These are phyloP conservation scores for Herpotrichia juniperi DNA, from an alignment of 2,329 filamentous ascomycete genomes.

Conservation along the genomic window DNA sequence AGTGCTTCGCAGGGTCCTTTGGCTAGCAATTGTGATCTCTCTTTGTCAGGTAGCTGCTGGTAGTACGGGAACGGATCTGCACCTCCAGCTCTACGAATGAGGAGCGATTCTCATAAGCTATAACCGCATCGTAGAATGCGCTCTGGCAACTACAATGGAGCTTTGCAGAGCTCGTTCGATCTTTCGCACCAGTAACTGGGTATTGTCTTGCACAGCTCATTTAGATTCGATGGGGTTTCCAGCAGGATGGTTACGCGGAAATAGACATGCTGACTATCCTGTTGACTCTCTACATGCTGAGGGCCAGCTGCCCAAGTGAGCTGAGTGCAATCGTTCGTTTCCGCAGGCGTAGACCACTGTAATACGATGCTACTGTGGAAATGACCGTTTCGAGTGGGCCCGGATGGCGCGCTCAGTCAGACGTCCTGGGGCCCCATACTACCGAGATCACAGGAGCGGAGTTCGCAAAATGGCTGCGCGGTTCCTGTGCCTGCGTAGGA, in stretches of 20 bases:
- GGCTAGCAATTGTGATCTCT: no score
- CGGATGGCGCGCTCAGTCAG: conserved; percentile 1
- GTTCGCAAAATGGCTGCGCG: background rate
- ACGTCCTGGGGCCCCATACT: background rate
- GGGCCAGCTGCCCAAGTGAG: conserved; percentile 4
- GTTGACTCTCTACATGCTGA: background rate
- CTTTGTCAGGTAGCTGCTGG: no score
- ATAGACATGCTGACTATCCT: conserved; percentile 5
- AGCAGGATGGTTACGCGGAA: background rate
- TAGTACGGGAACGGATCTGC: no score
- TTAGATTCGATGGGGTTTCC: no score
- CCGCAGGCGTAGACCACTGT: background rate
- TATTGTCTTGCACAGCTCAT: no score
- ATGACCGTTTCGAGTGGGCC: conserved; percentile 7
- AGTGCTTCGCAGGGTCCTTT: no score
- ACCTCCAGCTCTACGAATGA: no score
- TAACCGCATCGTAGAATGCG: no score
- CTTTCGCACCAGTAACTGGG: no score
- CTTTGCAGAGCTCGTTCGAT: no score
- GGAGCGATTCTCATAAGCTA: no score
- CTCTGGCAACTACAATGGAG: no score
- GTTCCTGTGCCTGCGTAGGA: background rate
- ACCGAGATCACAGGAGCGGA: background rate
- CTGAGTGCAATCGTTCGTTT: conserved; percentile 3
- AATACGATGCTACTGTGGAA: conserved; percentile 2